Conservation (phyloP, 805 yeast genomes). For the Wickerhamomyces silvicola region DNA sequence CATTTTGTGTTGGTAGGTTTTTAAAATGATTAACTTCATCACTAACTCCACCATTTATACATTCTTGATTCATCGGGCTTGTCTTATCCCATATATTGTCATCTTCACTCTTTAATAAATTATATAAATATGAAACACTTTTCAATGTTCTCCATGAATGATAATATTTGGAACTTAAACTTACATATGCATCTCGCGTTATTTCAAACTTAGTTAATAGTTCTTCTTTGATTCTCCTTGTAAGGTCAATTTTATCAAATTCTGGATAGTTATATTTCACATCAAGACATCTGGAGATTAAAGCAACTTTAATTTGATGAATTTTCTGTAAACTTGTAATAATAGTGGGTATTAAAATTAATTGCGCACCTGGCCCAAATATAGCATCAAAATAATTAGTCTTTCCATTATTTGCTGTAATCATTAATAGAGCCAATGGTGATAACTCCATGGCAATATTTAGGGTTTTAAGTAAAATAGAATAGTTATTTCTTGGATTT, state of each 20-base stretch:
- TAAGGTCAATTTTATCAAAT: conserved; percentile 1
- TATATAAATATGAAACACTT: conserved; percentile 37
- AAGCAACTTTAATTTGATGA: conserved; percentile 11
- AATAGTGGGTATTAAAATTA: conserved; percentile 17
- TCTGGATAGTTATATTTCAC: conserved; percentile 18
- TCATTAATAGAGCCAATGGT: conserved; percentile 20
- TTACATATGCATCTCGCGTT: conserved; percentile 29
- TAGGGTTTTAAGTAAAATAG: conserved; percentile 10
- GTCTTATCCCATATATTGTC: conserved; percentile 22
- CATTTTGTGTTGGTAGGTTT: conserved; percentile 21
- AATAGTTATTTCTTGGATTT: conserved; percentile 8
- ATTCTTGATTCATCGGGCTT: conserved; percentile 16
- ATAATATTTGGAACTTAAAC: conserved; percentile 48
- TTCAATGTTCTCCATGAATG: conserved; percentile 60
- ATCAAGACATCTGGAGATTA: conserved; percentile 24
- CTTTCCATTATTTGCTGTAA: conserved; percentile 17
- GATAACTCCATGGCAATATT: conserved; percentile 17
- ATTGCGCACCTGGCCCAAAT: conserved; percentile 20
- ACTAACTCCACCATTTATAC: conserved; percentile 4
- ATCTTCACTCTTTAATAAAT: conserved; percentile 26
- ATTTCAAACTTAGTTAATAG: conserved; percentile 24
- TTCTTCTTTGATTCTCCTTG: conserved; percentile 16
- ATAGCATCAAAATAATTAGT: conserved; percentile 20
- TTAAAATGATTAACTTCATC: conserved; percentile 13
- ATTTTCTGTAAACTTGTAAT: conserved; percentile 17